phyloP scores from a whole-genome alignment of 352 stramenopile genomes.

The Phytopythium kandeliae region DNA sequence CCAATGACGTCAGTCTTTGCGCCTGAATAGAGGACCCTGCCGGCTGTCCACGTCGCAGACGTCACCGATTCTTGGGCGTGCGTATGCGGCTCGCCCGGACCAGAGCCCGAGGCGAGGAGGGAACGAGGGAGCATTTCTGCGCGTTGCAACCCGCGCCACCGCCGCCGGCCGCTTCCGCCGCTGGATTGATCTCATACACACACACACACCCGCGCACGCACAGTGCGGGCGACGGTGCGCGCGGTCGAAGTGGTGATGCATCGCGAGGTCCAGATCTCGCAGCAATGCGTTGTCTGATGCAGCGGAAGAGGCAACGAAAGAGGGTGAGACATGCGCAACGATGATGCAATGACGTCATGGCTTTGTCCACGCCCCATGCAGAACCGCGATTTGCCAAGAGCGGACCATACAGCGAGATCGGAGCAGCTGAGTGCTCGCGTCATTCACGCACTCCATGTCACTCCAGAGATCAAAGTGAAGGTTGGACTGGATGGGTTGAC shows the following conservation, averaged over 20 bases:
- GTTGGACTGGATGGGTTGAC: not conserved
- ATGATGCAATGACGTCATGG: slow-evolving; percentile 9
- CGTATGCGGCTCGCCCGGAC: not conserved
- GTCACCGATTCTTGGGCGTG: no score
- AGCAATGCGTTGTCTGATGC: no score
- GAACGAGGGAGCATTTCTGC: not conserved
- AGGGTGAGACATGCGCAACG: slow-evolving; percentile 3
- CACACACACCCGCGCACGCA: no score
- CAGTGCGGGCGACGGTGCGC: no score
- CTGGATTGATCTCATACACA: no score
- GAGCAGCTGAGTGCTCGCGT: no score
- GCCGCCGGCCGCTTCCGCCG: no score
- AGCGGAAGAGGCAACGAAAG: no score
- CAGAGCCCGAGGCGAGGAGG: not conserved
- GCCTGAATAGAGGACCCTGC: slow-evolving; percentile 1
- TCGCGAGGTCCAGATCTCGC: no score
- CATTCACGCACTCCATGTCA: not conserved
- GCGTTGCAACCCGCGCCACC: no score
- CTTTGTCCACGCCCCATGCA: not conserved
- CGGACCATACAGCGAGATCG: not conserved
- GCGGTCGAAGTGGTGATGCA: no score
- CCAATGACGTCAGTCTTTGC: slow-evolving; percentile 11
- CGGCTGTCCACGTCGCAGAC: slow-evolving; percentile 20
- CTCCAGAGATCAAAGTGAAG: slow-evolving; percentile 1
- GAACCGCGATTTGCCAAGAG: not conserved